phyloP scores from a whole-genome alignment of 305 asterid genomes.

The Coffea humblotiana region DNA sequence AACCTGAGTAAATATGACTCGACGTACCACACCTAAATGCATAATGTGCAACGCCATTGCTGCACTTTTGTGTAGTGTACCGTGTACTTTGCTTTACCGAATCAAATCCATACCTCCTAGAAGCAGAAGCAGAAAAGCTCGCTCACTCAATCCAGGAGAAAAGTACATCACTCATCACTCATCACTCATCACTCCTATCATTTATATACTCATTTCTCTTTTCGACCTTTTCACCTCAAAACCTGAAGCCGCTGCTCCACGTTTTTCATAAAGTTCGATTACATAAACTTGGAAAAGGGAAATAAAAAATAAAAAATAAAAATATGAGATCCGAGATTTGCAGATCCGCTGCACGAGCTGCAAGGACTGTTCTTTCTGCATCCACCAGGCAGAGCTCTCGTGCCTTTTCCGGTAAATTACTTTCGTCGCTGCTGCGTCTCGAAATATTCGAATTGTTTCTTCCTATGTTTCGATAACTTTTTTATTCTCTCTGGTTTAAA shows the following conservation, averaged over 20 bases:
- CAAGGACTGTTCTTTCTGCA: constrained; percentile 66
- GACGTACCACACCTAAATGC: constrained; percentile 12
- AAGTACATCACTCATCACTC: constrained; percentile 15
- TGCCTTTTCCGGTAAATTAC: constrained; percentile 56
- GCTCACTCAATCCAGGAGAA: constrained; percentile 3
- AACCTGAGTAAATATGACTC: no score
- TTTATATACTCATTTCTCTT: background rate
- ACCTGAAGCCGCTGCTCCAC: background rate
- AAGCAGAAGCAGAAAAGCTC: no score
- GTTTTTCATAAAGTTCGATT: background rate
- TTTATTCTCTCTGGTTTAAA: background rate
- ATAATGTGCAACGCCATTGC: constrained; percentile 15
- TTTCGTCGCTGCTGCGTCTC: background rate
- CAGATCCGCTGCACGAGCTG: constrained; percentile 65
- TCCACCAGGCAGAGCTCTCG: constrained; percentile 73
- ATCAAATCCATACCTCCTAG: background rate
- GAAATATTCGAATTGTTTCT: no score
- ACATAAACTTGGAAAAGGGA: background rate
- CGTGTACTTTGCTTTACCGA: background rate
- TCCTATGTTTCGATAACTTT: background rate
- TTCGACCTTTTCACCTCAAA: background rate
- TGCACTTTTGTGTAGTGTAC: background rate
- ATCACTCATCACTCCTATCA: background rate
- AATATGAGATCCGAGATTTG: constrained; percentile 76
- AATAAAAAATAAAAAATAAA: background rate